Evolutionary conservation across 805 yeast genomes (phyloP), one percentile per base, ranked within the genome.

Genomic region (Candida takata): DNA sequence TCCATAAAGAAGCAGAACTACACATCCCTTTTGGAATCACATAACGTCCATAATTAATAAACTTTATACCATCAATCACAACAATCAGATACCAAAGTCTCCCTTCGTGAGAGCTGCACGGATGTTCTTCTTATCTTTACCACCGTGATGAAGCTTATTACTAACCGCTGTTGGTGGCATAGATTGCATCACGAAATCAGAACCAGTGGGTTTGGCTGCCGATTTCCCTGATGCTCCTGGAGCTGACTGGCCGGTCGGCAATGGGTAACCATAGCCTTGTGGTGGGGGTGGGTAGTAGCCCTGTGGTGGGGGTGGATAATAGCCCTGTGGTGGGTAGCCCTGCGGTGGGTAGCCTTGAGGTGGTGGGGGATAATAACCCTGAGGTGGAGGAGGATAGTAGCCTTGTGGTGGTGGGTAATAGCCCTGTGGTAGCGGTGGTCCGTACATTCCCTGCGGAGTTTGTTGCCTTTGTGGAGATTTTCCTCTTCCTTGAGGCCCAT

Each of bases 21-120:
- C n/a, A n/a, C n/a, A n/a, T n/a, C n/a, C n/a, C n/a, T n/a, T n/a
- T n/a, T n/a, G n/a, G n/a, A n/a, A 20, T 20, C 7, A 8, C 23
- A 20, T 20, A 20, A 20, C 7, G 23, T 20, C 23, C 23, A 10
- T 20, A 20, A 20, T 8, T 20, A 8, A 7, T 20, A 20, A 20
- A n/a, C n/a, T n/a, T n/a, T n/a, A n/a, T n/a, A n/a, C n/a, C n/a
- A n/a, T n/a, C n/a, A n/a, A 19, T 19, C 24, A 29, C 20, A 14
- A 18, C 11, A 19, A 12, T 20, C 18, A 80, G 25, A 82, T 79
- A 31, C 90, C 90, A 60, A 80, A 82, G 36, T 69, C 69, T 21
- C 82, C 83, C 38, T 72, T 75, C 49, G 73, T 71, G 33, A 82
- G 67, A 2, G 84, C 84, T 34, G 75, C 70, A 47, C 86, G 67